These are phyloP conservation scores for Symbiodinium pilosum DNA, from an alignment of 73 alveolate genomes.

Conservation along the genomic window DNA sequence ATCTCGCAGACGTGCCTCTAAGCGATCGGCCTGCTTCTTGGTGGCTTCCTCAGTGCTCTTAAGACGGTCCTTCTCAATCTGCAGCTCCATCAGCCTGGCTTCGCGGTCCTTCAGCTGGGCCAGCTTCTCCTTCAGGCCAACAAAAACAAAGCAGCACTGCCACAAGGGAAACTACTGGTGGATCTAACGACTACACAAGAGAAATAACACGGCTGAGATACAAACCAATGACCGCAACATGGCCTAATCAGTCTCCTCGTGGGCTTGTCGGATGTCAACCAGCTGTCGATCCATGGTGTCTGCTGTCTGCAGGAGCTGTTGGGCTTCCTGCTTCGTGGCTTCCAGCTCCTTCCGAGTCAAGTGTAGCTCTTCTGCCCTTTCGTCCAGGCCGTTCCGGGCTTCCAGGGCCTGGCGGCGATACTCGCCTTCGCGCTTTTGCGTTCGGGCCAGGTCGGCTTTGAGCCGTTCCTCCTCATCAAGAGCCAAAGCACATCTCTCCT, in stretches of 20 bases:
- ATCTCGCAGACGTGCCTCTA: conserved; percentile 56
- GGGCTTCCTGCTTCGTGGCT: conserved; percentile 69
- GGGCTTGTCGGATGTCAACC: conserved; percentile 49
- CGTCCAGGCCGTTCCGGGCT: conserved; percentile 43
- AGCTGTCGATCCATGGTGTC: conserved; percentile 53
- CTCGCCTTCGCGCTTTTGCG: conserved; percentile 69
- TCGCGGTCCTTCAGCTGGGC: conserved; percentile 19
- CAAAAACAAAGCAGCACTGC: neutral
- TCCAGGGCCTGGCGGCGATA: conserved; percentile 79
- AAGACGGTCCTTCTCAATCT: conserved; percentile 64
- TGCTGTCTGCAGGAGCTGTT: conserved; percentile 56
- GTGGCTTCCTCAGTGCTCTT: conserved; percentile 56
- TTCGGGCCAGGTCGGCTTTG: conserved; percentile 65
- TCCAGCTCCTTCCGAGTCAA: conserved; percentile 67
- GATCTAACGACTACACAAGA: neutral
- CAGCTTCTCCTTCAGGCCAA: neutral
- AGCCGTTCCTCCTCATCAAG: conserved; percentile 73
- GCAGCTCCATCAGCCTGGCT: conserved; percentile 61
- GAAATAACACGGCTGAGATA: no score
- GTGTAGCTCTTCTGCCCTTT: conserved; percentile 63
- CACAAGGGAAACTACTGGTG: neutral
- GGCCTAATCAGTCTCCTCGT: conserved; percentile 23
- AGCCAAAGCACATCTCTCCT: conserved; percentile 69
- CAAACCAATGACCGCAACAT: no score
- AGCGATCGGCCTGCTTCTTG: conserved; percentile 48